A percentile compares a stretch with the other conserved stretches of the same genome.
Conservation (phyloP, 768 basidiomycete species). For the Pulveroboletus sp. region DNA sequence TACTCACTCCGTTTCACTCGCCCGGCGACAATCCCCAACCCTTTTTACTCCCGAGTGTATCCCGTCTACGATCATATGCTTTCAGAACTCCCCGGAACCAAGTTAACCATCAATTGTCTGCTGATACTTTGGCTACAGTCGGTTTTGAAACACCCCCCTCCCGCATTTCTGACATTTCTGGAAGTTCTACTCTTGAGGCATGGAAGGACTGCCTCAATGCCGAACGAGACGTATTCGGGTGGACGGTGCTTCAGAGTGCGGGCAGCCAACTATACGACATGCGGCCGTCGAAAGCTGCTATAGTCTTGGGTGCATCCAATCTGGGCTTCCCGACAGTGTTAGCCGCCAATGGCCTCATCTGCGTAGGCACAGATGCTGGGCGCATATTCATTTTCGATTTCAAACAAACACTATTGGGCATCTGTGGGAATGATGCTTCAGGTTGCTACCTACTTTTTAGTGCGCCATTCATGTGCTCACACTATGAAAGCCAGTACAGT, state of each 20-base stretch:
- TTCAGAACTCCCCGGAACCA: slow-evolving; percentile 44
- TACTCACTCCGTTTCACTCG: neutral
- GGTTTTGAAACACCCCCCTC: slow-evolving; percentile 54
- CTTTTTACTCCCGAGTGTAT: slow-evolving; percentile 70
- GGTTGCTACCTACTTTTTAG: slow-evolving; percentile 40
- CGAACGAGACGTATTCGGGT: slow-evolving; percentile 64
- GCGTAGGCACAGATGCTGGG: slow-evolving; percentile 81
- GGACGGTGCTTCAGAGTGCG: slow-evolving; percentile 63
- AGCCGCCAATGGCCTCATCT: slow-evolving; percentile 82
- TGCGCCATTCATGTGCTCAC: slow-evolving; percentile 17
- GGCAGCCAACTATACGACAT: slow-evolving; percentile 52
- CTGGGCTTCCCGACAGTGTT: slow-evolving; percentile 73
- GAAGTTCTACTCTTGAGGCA: slow-evolving; percentile 50
- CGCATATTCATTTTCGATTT: slow-evolving; percentile 84
- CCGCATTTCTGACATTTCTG: slow-evolving; percentile 67
- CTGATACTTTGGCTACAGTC: slow-evolving; percentile 40
- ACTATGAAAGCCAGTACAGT: slow-evolving; percentile 46
- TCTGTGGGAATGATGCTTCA: slow-evolving; percentile 67
- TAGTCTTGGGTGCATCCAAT: slow-evolving; percentile 53
- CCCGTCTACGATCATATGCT: slow-evolving; percentile 69
- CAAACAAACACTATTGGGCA: slow-evolving; percentile 73
- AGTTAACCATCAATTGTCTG: slow-evolving; percentile 39
- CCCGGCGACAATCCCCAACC: slow-evolving; percentile 35
- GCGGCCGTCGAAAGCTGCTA: slow-evolving; percentile 53
- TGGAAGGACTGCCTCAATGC: slow-evolving; percentile 18